Conservation (phyloP, 1,284 basidiomycete genomes). For the Marasmius tenuissimus region DNA sequence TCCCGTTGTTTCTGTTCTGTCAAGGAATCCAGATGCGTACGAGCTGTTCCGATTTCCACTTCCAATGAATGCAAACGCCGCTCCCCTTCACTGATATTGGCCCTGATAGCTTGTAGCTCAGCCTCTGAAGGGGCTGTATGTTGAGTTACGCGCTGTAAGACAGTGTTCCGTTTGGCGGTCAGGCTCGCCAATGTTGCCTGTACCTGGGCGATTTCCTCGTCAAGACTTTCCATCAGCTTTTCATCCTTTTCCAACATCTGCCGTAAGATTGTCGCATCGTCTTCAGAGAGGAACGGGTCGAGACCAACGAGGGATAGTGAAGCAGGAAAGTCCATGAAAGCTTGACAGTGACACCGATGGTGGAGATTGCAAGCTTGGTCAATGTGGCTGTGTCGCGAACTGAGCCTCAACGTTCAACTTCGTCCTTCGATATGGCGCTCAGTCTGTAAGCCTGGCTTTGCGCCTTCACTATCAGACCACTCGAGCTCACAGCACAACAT, state of each 20-base stretch:
- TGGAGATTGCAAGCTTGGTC: background rate
- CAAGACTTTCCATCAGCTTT: conserved; percentile 11
- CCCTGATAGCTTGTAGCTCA: conserved; percentile 1
- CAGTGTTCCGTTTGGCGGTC: conserved; percentile 3
- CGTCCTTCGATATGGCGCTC: background rate
- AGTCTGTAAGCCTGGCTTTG: background rate
- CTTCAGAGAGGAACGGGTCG: conserved; percentile 9
- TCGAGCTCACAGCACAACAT: no score
- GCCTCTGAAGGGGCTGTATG: conserved; percentile 8
- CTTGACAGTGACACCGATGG: no score
- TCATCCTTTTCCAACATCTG: conserved; percentile 8
- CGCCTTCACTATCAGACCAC: no score
- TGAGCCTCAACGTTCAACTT: background rate
- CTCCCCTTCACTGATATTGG: conserved; percentile 1
- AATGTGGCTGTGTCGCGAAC: background rate
- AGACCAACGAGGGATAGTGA: conserved; percentile 2
- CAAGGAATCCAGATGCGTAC: background rate
- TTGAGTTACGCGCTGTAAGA: background rate
- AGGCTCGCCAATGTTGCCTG: conserved; percentile 5
- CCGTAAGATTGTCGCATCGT: conserved; percentile 4
- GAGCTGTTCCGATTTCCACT: conserved; percentile 4
- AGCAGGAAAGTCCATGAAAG: conserved; percentile 3
- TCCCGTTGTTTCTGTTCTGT: background rate
- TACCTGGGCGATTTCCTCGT: conserved; percentile 13
- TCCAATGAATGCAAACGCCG: conserved; percentile 3